Base-by-base conservation (phyloP, 345 rosid species). In the Citrus inodora region DNA sequence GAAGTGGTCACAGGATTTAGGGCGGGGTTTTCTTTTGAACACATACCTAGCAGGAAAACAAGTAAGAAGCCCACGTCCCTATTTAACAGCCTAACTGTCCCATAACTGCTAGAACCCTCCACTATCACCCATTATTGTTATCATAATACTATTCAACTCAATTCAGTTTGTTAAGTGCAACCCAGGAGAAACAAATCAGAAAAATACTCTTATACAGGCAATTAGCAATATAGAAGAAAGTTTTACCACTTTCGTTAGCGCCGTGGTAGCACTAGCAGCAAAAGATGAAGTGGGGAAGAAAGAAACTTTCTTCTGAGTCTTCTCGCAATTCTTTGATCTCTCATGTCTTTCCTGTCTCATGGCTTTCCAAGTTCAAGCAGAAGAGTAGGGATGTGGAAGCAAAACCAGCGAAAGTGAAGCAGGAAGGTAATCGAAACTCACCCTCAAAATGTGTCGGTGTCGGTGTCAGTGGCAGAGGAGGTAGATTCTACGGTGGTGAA, bases 241-340 rank as follows among this genome's bases (percentile, higher is more conserved):
- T 19, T 66, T 55, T 71, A 9, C 78, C 28, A 46, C 51, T 6
- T 28, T 68, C 70, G 73, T 25, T 55, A 46, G 51, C 13, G 9
- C 58, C 7, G 63, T 58, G n/a, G 48, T 64, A 40, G 53, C 60
- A 22, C 16, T 37, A 35, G 33, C 24, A 17, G 17, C 60, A 14
- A 10, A 87, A 63, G 66, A 90, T 93, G 95, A 92, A 80, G 90
- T 91, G 91, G 97, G 89, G 92, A 77, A 84, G 82, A 71, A 88
- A 90, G 76, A 88, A 80, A 72, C 62, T 80, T 70, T 56, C 88
- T 73, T 79, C 87, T 2, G 42, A 77, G 46, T 76, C 83, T 3
- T 74, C 91, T 78, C 81, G 81, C 11, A 80, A 85, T 82, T 87
- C 86, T 68, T 80, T 84, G 32, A 77, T 89, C 73, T 86, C 96